Evolutionary conservation across 768 basidiomycete genomes (phyloP).

Genomic region (Auriscalpium orientale): DNA sequence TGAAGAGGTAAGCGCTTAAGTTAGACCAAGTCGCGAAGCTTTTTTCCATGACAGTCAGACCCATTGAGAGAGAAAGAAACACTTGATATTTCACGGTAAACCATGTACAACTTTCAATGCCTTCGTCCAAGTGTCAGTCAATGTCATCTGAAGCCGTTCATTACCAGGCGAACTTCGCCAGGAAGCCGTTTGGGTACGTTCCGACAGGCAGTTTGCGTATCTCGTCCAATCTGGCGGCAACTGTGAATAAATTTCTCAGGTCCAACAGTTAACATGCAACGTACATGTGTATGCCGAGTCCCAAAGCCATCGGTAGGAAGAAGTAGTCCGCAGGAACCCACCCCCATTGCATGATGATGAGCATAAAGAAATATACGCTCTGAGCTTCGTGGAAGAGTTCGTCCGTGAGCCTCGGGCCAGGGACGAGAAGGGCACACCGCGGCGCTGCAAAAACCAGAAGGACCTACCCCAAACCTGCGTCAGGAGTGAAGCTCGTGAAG

Average conservation of each 20-base stretch:
- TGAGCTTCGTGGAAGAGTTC: constrained; percentile 41
- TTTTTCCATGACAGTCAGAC: too few relatives aligned
- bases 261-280: not conserved
- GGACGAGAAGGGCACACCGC: constrained; percentile 40
- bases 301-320: constrained; percentile 47
- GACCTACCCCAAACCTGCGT: constrained; percentile 16
- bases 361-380: constrained; percentile 43
- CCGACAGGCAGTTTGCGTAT: constrained; percentile 10
- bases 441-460: constrained; percentile 37
- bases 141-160: too few relatives aligned
- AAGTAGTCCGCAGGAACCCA: constrained; percentile 34
- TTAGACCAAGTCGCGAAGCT: too few relatives aligned
- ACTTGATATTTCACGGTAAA: too few relatives aligned
- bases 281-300: constrained; percentile 17
- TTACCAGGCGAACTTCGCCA: constrained; percentile 13
- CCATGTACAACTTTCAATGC: too few relatives aligned
- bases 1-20: too few relatives aligned
- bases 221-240: constrained; percentile 6
- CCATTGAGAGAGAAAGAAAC: too few relatives aligned
- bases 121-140: too few relatives aligned
- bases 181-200: constrained; percentile 4
- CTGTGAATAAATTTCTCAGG: not conserved
- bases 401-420: constrained; percentile 31
- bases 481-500: not conserved
- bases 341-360: constrained; percentile 56